phyloP scores from a whole-genome alignment of 768 basidiomycete species.

The Gymnopilus dilepis region DNA sequence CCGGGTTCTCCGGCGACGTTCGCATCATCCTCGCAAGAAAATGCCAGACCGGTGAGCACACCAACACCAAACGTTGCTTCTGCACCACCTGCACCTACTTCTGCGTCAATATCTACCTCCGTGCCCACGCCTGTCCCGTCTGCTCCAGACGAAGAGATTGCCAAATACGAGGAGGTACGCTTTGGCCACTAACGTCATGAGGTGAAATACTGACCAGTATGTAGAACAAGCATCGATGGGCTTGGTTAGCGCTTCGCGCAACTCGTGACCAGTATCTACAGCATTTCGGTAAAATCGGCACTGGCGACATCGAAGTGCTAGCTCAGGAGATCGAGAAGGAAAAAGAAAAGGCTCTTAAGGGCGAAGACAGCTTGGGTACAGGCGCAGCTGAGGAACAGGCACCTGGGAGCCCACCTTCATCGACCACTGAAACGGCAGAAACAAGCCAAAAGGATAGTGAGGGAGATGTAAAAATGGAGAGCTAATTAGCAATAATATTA shows the following conservation, averaged over 20 bases:
- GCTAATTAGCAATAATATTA: too few relatives aligned
- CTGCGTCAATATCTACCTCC: slow-evolving; percentile 22
- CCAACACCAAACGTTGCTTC: slow-evolving; percentile 32
- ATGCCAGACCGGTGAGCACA: slow-evolving; percentile 21
- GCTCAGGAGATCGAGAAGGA: slow-evolving; percentile 56
- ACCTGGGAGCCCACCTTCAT: slow-evolving; percentile 37
- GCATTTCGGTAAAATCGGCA: slow-evolving; percentile 83
- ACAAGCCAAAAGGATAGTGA: slow-evolving; percentile 37
- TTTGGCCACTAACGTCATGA: neutral
- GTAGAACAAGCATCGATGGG: slow-evolving; percentile 77
- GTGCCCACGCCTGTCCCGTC: slow-evolving; percentile 33
- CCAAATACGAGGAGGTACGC: slow-evolving; percentile 66
- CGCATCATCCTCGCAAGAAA: slow-evolving; percentile 30
- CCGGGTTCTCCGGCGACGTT: slow-evolving; percentile 52
- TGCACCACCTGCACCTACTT: slow-evolving; percentile 33
- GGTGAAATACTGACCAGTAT: slow-evolving; percentile 5
- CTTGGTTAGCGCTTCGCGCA: slow-evolving; percentile 82
- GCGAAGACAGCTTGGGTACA: slow-evolving; percentile 40
- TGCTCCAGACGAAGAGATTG: slow-evolving; percentile 44
- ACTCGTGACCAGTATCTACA: slow-evolving; percentile 75
- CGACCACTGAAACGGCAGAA: slow-evolving; percentile 25
- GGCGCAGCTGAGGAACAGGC: slow-evolving; percentile 35
- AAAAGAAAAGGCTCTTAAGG: slow-evolving; percentile 44
- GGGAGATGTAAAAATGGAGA: slow-evolving; percentile 58
- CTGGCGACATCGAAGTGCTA: slow-evolving; percentile 69